Base-by-base conservation (phyloP, 1,284 basidiomycete species). In the Phaffia rhodozyma region DNA sequence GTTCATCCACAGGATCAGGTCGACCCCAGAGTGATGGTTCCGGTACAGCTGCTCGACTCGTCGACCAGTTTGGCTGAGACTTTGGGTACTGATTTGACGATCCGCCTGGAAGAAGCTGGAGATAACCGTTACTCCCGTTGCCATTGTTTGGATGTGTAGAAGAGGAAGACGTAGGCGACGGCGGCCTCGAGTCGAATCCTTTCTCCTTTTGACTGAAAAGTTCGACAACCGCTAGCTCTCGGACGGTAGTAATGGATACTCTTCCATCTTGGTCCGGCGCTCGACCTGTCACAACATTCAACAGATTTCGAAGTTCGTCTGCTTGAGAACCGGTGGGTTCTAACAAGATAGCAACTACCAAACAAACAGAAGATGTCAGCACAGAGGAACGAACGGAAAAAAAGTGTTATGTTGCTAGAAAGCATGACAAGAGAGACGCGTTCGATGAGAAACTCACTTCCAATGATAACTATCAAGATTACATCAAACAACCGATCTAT, bases 191-290 rank as follows among this genome's bases (percentile, higher is more conserved):
- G 3, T 57, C 52, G 16, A 53, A n/a, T 21, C 25, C 55, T 50
- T 63, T 60, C 56, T 67, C 70, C 62, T 76, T 75, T 29, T 75
- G 74, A 0, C 74, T 77, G 29, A 77, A 70, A 62, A 77, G 76
- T 55, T 76, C 74, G 58, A 75, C 75, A 27, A 76, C 76, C 27
- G 75, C 77, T 2, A 76, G 71, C 67, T 78, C 77, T 65, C 75
- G 75, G 53, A 77, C 77, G 23, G 76, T 75, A 0, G 77, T 76
- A 66, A 77, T 75, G 0, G 75, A 77, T 1, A 74, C 67, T 11
- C 71, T 70, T 27, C 75, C 75, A 59, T 73, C 69, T 18, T 70
- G 68, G 64, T 77, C 76, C 18, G 75, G 73, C 18, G 75, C 72
- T 21, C 73, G 71, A 13, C 76, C 76, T n/a, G 75, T 75, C 7